These are phyloP conservation scores for Stemphylium lycopersici DNA, from an alignment of 2,329 filamentous ascomycete species.

Conservation along the genomic window DNA sequence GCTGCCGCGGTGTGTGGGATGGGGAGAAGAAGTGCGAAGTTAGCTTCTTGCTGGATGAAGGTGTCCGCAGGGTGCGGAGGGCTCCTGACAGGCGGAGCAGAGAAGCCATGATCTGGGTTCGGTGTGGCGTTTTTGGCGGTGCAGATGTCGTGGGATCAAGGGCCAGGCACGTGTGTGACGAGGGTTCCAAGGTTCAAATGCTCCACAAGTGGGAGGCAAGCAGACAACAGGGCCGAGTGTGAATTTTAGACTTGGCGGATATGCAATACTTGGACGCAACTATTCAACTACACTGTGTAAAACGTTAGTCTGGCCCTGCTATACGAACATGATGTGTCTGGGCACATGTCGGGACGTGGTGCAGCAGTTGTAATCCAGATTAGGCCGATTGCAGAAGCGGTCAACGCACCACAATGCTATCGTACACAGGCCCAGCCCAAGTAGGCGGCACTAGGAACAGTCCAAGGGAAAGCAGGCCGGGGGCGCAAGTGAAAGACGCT, in stretches of 20 bases:
- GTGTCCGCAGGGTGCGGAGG: constrained; percentile 11
- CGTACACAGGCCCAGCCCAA: not conserved
- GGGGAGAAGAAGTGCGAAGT: constrained; percentile 29
- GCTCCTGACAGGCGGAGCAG: constrained; percentile 14
- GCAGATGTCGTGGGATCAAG: not conserved
- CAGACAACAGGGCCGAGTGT: too few relatives aligned
- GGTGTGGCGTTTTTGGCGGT: too few relatives aligned
- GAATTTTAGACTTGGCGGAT: too few relatives aligned
- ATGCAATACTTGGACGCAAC: too few relatives aligned
- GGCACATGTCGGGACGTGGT: not conserved
- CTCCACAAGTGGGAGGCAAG: too few relatives aligned
- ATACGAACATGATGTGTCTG: too few relatives aligned
- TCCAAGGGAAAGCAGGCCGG: not conserved
- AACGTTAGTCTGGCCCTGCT: too few relatives aligned
- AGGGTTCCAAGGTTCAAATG: too few relatives aligned
- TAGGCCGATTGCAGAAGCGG: not conserved
- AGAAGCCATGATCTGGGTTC: constrained; percentile 8
- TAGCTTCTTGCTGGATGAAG: constrained; percentile 10
- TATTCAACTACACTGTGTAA: too few relatives aligned
- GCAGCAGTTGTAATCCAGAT: not conserved
- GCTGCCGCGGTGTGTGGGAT: constrained; percentile 9
- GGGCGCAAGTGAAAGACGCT: not conserved
- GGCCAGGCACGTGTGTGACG: not conserved
- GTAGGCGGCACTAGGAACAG: not conserved
- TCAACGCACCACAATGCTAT: not conserved